Evolutionary conservation across 2,329 filamentous ascomycete genomes (phyloP).

Genomic region (Alternaria conjuncta): DNA sequence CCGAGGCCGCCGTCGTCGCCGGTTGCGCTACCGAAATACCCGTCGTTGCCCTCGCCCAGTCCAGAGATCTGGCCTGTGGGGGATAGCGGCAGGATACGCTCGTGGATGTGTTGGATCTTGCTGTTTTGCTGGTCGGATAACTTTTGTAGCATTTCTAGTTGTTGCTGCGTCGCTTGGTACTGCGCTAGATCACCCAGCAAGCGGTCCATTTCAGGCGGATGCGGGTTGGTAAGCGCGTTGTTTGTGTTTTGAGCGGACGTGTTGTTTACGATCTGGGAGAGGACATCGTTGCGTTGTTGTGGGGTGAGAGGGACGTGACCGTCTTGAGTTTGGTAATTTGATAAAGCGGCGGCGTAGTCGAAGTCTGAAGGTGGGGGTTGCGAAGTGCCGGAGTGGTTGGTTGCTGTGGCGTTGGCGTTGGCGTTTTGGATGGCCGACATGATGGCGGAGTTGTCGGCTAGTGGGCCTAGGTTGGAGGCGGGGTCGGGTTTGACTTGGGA

Average conservation of each 20-base stretch:
- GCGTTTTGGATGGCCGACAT: slow-evolving; percentile 58
- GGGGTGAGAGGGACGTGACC: slow-evolving; percentile 55
- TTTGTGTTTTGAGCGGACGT: slow-evolving; percentile 53
- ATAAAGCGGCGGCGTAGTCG: slow-evolving; percentile 56
- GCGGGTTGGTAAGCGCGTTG: slow-evolving; percentile 64
- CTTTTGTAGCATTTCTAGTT: slow-evolving; percentile 79
- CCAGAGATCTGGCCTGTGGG: slow-evolving; percentile 81
- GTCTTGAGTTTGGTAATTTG: slow-evolving; percentile 56
- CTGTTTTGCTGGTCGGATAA: slow-evolving; percentile 80
- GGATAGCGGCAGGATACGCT: slow-evolving; percentile 77
- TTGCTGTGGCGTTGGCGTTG: slow-evolving; percentile 51
- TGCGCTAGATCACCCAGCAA: slow-evolving; percentile 66
- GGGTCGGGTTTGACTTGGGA: slow-evolving; percentile 51
- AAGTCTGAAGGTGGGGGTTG: slow-evolving; percentile 45
- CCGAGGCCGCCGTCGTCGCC: slow-evolving; percentile 39
- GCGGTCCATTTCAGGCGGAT: slow-evolving; percentile 61
- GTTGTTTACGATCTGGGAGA: slow-evolving; percentile 57
- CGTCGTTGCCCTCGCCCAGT: slow-evolving; percentile 48
- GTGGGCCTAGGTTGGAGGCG: slow-evolving; percentile 40
- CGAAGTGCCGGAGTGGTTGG: slow-evolving; percentile 20
- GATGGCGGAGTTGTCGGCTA: slow-evolving; percentile 56
- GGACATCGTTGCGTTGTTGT: slow-evolving; percentile 56
- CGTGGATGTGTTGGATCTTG: slow-evolving; percentile 76
- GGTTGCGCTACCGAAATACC: slow-evolving; percentile 47
- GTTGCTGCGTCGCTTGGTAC: slow-evolving; percentile 72